Base-by-base conservation (phyloP, 768 basidiomycete species). In the Mycena galericulata region DNA sequence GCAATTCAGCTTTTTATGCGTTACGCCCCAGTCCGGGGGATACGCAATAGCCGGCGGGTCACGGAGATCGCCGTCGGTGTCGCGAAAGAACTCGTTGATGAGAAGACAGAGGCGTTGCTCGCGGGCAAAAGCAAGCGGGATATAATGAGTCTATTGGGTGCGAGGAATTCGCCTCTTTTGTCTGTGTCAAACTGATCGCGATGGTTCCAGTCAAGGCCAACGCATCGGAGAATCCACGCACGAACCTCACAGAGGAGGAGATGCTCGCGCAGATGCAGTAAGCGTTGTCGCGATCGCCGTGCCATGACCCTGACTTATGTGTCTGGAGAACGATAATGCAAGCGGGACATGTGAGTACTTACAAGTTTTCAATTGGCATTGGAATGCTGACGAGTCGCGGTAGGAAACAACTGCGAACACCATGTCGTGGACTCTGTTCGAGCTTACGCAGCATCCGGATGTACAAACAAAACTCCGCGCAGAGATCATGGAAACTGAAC, bases 351-450 rank as follows among this genome's bases (percentile, higher is more conserved):
- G 60, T 62, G 24, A n/a, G n/a, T 11, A 26, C 24, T n/a, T n/a
- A 17, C 22, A 36, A 36, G 34, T 14, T 36, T 36, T 14, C 8
- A 36, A 14, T 36, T 36, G 34, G 34, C 14, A 36, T 36, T 36
- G 8, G 34, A 4, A 8, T 29, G 10, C 27, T 50, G 4, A 47
- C 85, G 36, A 3, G 15, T n/a, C n/a, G n/a, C n/a, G n/a, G n/a
- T 20, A 92, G 74, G 91, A 90, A 75, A 92, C 90, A 3, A 88
- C 86, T 54, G 85, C 90, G 7, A 87, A 84, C 38, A 82, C 86
- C 2, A 56, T 90, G 32, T 82, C 83, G 62, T 94, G 91, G 90
- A 83, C 87, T 8, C 77, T 94, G 4, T 80, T 90, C 62, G 88
- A 90, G 71, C 83, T 95, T 4, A 85, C 90, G 4, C 84, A 81